These are phyloP conservation scores for Nitzschia sp. DNA, from an alignment of 108 stramenopile species.

Conservation along the genomic window DNA sequence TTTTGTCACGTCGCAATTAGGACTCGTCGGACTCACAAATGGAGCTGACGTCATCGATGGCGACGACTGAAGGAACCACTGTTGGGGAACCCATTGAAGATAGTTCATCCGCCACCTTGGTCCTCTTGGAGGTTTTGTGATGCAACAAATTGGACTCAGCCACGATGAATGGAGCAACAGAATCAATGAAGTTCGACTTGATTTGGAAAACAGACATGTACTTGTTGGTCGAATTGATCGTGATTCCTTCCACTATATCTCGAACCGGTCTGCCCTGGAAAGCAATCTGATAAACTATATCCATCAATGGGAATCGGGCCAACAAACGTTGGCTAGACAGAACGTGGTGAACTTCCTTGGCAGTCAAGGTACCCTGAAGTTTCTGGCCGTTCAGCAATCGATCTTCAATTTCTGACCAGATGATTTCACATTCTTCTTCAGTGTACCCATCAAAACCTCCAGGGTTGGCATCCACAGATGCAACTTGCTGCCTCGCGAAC, in stretches of 20 bases:
- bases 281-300: slow-evolving; percentile 80
- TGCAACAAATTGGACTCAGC: no score
- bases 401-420: slow-evolving; percentile 76
- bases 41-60: neutral
- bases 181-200: no score
- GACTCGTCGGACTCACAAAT: neutral
- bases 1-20: no score
- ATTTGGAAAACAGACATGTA: no score
- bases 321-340: slow-evolving; percentile 56
- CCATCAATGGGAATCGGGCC: slow-evolving; percentile 85
- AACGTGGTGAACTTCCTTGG: slow-evolving; percentile 75
- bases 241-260: slow-evolving; percentile 68
- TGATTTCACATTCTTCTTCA: slow-evolving; percentile 34
- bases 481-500: slow-evolving; percentile 61
- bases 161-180: no score
- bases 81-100: no score
- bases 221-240: slow-evolving; percentile 1
- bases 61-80: no score
- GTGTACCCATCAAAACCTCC: slow-evolving; percentile 10
- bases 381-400: slow-evolving; percentile 90
- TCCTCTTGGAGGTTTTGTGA: no score
- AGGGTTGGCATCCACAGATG: neutral
- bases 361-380: slow-evolving; percentile 88
- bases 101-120: no score
- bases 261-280: slow-evolving; percentile 60